phyloP scores from a whole-genome alignment of 306 rosid genomes.

The Acacia melanoxylon region DNA sequence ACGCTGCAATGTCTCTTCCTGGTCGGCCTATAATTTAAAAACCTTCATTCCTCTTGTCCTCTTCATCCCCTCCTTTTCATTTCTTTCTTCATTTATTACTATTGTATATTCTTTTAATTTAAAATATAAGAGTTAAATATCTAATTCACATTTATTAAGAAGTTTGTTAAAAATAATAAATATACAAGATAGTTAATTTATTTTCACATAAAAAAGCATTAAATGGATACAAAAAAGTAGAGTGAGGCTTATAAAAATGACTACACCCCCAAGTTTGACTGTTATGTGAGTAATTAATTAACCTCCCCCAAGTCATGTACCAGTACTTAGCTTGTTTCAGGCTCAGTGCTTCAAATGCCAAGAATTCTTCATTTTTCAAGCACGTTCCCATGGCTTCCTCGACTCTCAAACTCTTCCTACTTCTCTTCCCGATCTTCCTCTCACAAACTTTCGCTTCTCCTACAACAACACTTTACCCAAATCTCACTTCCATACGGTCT shows the following conservation, averaged over 20 bases:
- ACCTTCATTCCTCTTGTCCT: background rate
- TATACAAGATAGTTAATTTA: no score
- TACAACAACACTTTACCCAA: conserved; percentile 27
- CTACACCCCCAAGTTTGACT: no score
- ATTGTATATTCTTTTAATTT: no score
- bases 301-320: background rate
- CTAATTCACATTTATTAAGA: no score
- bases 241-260: no score
- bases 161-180: no score
- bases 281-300: background rate
- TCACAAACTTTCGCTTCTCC: conserved; percentile 17
- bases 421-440: conserved; percentile 42
- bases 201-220: no score
- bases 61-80: background rate
- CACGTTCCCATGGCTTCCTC: conserved; percentile 52
- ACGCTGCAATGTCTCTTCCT: background rate
- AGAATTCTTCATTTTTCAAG: background rate
- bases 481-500: conserved; percentile 48
- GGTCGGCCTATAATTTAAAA: background rate
- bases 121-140: no score
- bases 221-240: no score
- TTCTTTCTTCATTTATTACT: background rate
- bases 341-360: background rate
- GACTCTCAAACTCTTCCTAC: conserved; percentile 33
- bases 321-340: background rate